Conservation (phyloP, 495 filamentous ascomycete genomes). For the Aspergillus leporis region DNA sequence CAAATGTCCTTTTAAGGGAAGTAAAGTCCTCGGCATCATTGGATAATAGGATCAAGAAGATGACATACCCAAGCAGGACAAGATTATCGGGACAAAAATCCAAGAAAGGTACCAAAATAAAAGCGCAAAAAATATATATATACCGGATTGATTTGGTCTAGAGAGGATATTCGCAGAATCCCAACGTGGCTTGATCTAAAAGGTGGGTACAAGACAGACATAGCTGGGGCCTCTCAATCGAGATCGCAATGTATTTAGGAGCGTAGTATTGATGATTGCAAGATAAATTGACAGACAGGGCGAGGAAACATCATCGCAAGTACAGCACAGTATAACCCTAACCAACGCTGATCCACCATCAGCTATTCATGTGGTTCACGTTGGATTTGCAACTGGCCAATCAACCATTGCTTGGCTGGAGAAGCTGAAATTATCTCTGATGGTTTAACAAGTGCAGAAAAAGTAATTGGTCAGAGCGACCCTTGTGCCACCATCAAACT, state of each 20-base stretch:
- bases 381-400: conserved; percentile 4
- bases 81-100: neutral
- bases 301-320: neutral
- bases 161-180: neutral
- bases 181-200: neutral
- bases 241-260: neutral
- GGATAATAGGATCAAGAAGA: neutral
- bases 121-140: neutral
- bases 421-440: neutral
- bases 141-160: neutral
- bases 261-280: neutral
- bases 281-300: neutral
- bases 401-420: neutral
- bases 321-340: neutral
- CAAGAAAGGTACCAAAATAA: neutral
- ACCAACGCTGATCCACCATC: conserved; percentile 7
- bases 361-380: conserved; percentile 8
- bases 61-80: neutral
- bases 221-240: neutral
- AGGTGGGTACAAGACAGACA: neutral
- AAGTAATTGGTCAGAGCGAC: neutral
- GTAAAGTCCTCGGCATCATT: neutral
- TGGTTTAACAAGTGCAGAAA: neutral
- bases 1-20: neutral
- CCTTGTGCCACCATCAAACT: neutral